Base-by-base conservation (phyloP, 2,329 filamentous ascomycete genomes). In the Phialocephala sp. region DNA sequence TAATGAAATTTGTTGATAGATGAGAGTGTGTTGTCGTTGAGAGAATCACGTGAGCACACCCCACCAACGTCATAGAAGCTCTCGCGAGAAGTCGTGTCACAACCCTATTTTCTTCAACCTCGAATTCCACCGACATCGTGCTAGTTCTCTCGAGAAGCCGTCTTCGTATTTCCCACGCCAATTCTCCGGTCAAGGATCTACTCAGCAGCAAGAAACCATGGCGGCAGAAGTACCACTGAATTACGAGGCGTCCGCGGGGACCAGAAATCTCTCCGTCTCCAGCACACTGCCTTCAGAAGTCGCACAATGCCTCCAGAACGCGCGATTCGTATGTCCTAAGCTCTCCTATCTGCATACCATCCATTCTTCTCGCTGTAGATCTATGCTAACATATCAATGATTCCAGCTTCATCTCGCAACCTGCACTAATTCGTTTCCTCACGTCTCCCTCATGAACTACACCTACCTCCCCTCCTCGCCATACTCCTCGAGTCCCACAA, bases 401-500 rank as follows among this genome's bases (percentile, higher is more conserved):
- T 32, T n/a, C 22, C 62, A 97, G 93, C 92, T 99, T 72, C 95
- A 99, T 79, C 90, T 99, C 61, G 94, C 95, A 73, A 99, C 95
- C 64, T 96, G 91, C 78, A 88, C 88, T 72, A 85, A 91, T 72
- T 91, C 95, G 75, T 84, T 89, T 69, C 95, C 95, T 11, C 93
- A 98, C 78, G 92, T 98, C 71, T 96, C 93, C 43, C 88, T 99
- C 70, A 99, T 99, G 95, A 97, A 97, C 83, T 98, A 98, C 83
- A 98, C 95, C 76, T 98, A 97, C 80, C 90, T 99, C 24, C 91
- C 93, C 45, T 88, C 85, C 6, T 92, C 91, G 18, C 89, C 88
- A 45, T 90, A 88, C 78, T 85, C 87, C 45, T 76, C 84, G 60
- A 80, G 82, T n/a, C 90, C 93, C n/a, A 91, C 93, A 69, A 96